These are phyloP conservation scores for Leccinellum luteum DNA, from an alignment of 768 basidiomycete species.

Conservation along the genomic window DNA sequence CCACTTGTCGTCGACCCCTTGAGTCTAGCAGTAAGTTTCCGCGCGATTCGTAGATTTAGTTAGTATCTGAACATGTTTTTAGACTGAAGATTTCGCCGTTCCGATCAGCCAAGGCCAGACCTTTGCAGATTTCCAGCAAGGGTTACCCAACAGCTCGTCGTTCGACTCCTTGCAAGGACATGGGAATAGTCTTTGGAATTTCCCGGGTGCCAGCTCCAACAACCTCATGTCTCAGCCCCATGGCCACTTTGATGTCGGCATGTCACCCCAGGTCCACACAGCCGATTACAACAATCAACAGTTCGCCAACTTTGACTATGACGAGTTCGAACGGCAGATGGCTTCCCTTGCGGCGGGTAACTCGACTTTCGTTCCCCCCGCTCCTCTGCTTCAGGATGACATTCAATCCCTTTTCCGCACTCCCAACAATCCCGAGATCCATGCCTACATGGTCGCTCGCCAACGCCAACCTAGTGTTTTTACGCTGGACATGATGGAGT, in stretches of 20 bases:
- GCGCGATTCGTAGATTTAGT: neutral
- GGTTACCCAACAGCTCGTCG: neutral
- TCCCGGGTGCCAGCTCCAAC: conserved; percentile 32
- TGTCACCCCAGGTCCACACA: conserved; percentile 12
- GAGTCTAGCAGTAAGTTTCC: conserved; percentile 12
- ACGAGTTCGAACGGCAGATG: conserved; percentile 8
- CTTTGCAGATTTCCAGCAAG: neutral
- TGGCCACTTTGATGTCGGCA: conserved; percentile 36
- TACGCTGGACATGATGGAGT: conserved; percentile 35
- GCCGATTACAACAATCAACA: conserved; percentile 13
- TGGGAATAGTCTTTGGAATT: conserved; percentile 36
- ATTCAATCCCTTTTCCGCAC: conserved; percentile 21
- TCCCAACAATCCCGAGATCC: conserved; percentile 10
- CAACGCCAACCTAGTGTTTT: conserved; percentile 23
- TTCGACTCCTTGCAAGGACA: conserved; percentile 28
- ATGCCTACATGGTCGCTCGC: conserved; percentile 9
- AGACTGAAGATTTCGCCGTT: conserved; percentile 15
- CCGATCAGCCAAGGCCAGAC: conserved; percentile 10
- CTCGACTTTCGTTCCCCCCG: neutral
- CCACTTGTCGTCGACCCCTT: neutral
- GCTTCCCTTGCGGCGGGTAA: conserved; percentile 1
- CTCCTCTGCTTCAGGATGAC: conserved; percentile 16
- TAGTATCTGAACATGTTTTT: neutral
- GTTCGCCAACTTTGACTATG: conserved; percentile 26
- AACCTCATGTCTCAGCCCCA: conserved; percentile 33